These are phyloP conservation scores for Candida oleophila DNA, from an alignment of 805 yeast genomes.

Conservation along the genomic window DNA sequence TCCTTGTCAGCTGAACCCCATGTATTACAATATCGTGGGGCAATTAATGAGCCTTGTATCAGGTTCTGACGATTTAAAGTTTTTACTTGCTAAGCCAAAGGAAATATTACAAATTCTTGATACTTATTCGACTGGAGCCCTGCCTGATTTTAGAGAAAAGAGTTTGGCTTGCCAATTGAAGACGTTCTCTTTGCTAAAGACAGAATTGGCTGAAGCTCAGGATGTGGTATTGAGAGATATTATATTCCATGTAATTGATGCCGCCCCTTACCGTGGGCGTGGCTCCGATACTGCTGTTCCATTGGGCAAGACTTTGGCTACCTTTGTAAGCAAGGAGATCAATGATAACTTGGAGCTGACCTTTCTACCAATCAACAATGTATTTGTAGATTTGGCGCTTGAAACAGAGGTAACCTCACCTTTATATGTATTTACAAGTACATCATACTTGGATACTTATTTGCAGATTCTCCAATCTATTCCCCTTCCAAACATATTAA, in stretches of 20 bases:
- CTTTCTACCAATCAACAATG: not conserved
- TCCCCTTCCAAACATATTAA: not conserved
- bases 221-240: not conserved
- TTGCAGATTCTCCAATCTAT: not conserved
- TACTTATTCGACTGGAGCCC: not conserved
- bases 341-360: not conserved
- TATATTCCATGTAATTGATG: not conserved
- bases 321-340: not conserved
- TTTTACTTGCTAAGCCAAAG: not conserved
- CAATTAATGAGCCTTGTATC: conserved; percentile 18
- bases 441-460: not conserved
- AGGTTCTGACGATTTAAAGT: not conserved
- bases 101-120: not conserved
- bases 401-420: not conserved
- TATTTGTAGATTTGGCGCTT: not conserved
- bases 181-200: not conserved
- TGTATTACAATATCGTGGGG: conserved; percentile 40
- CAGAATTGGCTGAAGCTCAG: not conserved
- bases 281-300: not conserved
- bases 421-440: not conserved
- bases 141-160: not conserved
- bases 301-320: not conserved
- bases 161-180: conserved; percentile 2
- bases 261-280: conserved; percentile 2
- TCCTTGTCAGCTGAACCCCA: conserved; percentile 50